phyloP scores from a whole-genome alignment of 1,284 basidiomycete genomes.

The Tremellales sp. region DNA sequence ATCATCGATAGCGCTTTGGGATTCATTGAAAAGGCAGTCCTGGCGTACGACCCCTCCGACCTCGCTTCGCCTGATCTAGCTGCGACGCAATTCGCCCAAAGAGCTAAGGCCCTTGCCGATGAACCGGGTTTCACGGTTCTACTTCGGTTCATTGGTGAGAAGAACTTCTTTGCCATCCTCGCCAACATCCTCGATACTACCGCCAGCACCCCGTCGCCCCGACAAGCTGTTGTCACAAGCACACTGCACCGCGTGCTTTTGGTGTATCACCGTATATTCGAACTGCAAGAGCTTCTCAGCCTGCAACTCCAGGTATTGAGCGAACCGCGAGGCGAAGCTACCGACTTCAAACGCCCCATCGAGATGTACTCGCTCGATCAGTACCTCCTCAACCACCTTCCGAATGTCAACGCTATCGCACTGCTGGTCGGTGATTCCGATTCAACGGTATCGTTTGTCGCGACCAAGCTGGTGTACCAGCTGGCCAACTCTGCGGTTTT shows the following conservation, averaged over 20 bases:
- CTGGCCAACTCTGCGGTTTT: slow-evolving; percentile 58
- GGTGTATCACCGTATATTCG: slow-evolving; percentile 75
- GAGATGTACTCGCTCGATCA: slow-evolving; percentile 60
- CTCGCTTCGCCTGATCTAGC: slow-evolving; percentile 18
- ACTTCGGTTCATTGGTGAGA: slow-evolving; percentile 69
- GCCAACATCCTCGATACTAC: slow-evolving; percentile 49
- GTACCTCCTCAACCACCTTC: slow-evolving; percentile 71
- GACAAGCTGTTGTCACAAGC: slow-evolving; percentile 46
- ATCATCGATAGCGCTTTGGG: slow-evolving; percentile 78
- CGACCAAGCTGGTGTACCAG: slow-evolving; percentile 71
- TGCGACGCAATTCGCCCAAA: slow-evolving; percentile 20
- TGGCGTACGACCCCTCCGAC: slow-evolving; percentile 69
- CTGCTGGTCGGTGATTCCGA: slow-evolving; percentile 73
- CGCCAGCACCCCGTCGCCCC: slow-evolving; percentile 54
- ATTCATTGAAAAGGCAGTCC: slow-evolving; percentile 78
- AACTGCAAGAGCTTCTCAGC: slow-evolving; percentile 82
- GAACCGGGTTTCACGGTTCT: slow-evolving; percentile 90
- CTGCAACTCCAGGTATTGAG: slow-evolving; percentile 75
- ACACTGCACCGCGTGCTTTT: slow-evolving; percentile 77
- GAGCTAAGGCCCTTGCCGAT: slow-evolving; percentile 43
- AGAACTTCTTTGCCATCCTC: slow-evolving; percentile 54
- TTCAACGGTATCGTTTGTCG: slow-evolving; percentile 69
- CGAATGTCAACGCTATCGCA: slow-evolving; percentile 72
- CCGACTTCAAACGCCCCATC: slow-evolving; percentile 34
- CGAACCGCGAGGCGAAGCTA: slow-evolving; percentile 47